Conservation (phyloP, 179 eudicot species). For the Actinidia arguta region DNA sequence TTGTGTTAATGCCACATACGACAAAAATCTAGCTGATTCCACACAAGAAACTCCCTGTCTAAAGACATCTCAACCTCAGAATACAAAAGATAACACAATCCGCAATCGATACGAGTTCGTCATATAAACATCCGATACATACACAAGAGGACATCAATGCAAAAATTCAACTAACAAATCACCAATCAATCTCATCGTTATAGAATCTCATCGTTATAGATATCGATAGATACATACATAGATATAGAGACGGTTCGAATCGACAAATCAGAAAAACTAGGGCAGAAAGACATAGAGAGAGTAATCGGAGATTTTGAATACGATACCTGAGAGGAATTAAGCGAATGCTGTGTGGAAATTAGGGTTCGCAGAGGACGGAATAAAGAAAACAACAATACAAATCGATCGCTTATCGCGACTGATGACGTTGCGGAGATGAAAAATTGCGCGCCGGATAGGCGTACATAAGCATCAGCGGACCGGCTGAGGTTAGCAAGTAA, state of each 20-base stretch:
- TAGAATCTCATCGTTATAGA: too few species aligned
- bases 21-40: too few species aligned
- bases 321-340: constrained; percentile 8
- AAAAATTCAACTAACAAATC: neutral
- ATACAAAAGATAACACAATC: neutral
- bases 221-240: neutral
- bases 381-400: neutral
- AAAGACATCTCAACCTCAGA: neutral
- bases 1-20: too few species aligned
- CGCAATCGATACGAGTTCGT: neutral
- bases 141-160: neutral
- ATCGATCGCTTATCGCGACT: constrained; percentile 2
- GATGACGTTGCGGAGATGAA: neutral
- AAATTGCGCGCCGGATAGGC: neutral
- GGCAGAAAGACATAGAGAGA: neutral
- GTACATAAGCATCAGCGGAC: neutral
- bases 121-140: neutral
- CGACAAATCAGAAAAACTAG: constrained; percentile 7
- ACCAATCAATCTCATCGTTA: neutral
- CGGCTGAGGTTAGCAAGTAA: neutral
- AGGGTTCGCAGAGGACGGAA: constrained; percentile 14
- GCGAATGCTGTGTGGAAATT: neutral
- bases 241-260: neutral
- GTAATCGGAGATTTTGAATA: neutral
- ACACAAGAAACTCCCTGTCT: neutral